These are phyloP conservation scores for Tuctoria greenei DNA, from an alignment of 176 grass and related monocot species.

Conservation along the genomic window DNA sequence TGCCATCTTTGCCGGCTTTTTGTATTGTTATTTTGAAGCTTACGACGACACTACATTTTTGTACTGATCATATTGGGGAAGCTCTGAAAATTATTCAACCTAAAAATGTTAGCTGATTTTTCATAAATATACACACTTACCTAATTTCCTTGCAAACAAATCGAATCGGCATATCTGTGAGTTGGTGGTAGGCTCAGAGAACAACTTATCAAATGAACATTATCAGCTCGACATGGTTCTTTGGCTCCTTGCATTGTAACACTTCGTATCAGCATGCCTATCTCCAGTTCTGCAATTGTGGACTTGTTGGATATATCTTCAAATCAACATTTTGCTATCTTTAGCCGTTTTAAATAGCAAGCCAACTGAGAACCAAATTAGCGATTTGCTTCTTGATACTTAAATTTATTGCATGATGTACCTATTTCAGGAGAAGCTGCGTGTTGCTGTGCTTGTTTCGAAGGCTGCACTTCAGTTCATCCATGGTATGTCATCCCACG, in stretches of 20 bases:
- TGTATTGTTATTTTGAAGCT: background rate
- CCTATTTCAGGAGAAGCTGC: constrained; percentile 79
- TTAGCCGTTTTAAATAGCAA: constrained; percentile 14
- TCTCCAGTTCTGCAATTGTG: background rate
- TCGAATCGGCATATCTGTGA: background rate
- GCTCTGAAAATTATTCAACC: no score
- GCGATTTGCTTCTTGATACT: constrained; percentile 4
- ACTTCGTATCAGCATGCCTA: background rate
- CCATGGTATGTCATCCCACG: constrained; percentile 44
- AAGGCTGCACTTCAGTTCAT: constrained; percentile 96
- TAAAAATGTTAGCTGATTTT: background rate
- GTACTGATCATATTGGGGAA: background rate
- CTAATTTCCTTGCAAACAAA: background rate
- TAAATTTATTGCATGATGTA: background rate
- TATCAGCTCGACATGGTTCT: background rate
- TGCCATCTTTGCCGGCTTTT: background rate
- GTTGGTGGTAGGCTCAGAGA: background rate
- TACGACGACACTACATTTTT: no score
- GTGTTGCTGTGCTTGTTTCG: constrained; percentile 90
- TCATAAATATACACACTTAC: background rate
- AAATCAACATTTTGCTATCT: background rate
- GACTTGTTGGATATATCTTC: background rate
- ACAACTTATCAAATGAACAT: background rate
- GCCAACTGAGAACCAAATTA: background rate
- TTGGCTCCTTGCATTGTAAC: background rate